These are phyloP conservation scores for Aspergillus japonicus DNA, from an alignment of 2,329 filamentous ascomycete genomes.

Conservation along the genomic window DNA sequence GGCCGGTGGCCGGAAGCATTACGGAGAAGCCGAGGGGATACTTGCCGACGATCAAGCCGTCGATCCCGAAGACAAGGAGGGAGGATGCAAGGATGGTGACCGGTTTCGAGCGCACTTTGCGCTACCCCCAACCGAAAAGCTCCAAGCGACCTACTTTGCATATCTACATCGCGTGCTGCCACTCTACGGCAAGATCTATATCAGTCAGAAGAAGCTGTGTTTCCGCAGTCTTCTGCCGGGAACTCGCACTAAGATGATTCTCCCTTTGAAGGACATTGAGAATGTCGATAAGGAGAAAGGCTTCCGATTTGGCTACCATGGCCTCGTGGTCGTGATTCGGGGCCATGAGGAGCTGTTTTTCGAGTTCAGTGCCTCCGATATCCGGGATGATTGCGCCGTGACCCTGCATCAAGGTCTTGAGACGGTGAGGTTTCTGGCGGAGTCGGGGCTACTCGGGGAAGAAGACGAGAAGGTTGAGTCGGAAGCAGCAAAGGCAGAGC, in stretches of 20 bases:
- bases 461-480: slow-evolving; percentile 70
- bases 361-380: slow-evolving; percentile 75
- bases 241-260: slow-evolving; percentile 85
- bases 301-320: slow-evolving; percentile 86
- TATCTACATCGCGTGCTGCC: slow-evolving; percentile 86
- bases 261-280: slow-evolving; percentile 87
- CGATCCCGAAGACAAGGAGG: slow-evolving; percentile 57
- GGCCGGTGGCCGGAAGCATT: slow-evolving; percentile 87
- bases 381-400: slow-evolving; percentile 84
- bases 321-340: slow-evolving; percentile 86
- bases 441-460: slow-evolving; percentile 65
- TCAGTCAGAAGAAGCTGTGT: slow-evolving; percentile 83
- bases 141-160: slow-evolving; percentile 89
- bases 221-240: slow-evolving; percentile 89
- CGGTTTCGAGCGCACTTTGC: slow-evolving; percentile 89
- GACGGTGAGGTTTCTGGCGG: slow-evolving; percentile 66
- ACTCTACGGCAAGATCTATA: slow-evolving; percentile 93
- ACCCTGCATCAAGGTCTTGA: slow-evolving; percentile 77
- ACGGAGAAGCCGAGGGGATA: slow-evolving; percentile 68
- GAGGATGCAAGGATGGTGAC: slow-evolving; percentile 54
- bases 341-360: slow-evolving; percentile 97
- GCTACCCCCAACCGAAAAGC: slow-evolving; percentile 75
- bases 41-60: slow-evolving; percentile 64
- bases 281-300: slow-evolving; percentile 94
- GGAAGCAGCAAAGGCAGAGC: slow-evolving; percentile 74